phyloP scores from a whole-genome alignment of 116 monocot genomes.

The Trichopus zeylanicus region DNA sequence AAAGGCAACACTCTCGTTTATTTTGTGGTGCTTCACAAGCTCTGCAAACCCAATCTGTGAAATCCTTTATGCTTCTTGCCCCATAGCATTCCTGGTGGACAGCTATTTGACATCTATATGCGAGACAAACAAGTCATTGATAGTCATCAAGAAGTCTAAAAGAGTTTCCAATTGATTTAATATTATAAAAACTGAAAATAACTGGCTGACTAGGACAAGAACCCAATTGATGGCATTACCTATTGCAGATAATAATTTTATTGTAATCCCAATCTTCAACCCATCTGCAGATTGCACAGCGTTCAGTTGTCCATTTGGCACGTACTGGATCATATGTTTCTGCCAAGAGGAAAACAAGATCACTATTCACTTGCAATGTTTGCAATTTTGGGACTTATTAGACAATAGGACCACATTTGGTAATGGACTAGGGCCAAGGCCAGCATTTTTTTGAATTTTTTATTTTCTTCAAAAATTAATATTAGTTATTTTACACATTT shows the following conservation, averaged over 20 bases:
- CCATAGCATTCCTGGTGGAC: constrained; percentile 89
- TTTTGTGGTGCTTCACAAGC: constrained; percentile 51
- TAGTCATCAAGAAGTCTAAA: not conserved
- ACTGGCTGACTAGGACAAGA: not conserved
- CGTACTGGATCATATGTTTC: constrained; percentile 68
- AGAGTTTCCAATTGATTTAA: not conserved
- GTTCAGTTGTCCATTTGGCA: constrained; percentile 94
- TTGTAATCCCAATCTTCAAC: constrained; percentile 98
- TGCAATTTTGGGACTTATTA: no score
- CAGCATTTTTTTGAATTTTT: no score
- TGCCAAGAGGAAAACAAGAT: constrained; percentile 19
- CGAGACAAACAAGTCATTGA: not conserved
- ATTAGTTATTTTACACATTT: no score
- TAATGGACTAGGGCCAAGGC: no score
- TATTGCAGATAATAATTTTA: constrained; percentile 96
- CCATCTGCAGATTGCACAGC: constrained; percentile 98
- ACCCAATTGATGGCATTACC: constrained; percentile 24
- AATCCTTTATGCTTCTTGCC: constrained; percentile 33
- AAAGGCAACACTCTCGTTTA: constrained; percentile 60
- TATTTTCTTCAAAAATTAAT: no score
- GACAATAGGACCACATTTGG: no score
- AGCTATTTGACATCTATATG: constrained; percentile 72
- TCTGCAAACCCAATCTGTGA: constrained; percentile 72
- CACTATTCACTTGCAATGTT: no score
- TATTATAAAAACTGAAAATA: not conserved